Evolutionary conservation across 78 protist genomes (phyloP).

Genomic region (Monocercomonoides exilis): DNA sequence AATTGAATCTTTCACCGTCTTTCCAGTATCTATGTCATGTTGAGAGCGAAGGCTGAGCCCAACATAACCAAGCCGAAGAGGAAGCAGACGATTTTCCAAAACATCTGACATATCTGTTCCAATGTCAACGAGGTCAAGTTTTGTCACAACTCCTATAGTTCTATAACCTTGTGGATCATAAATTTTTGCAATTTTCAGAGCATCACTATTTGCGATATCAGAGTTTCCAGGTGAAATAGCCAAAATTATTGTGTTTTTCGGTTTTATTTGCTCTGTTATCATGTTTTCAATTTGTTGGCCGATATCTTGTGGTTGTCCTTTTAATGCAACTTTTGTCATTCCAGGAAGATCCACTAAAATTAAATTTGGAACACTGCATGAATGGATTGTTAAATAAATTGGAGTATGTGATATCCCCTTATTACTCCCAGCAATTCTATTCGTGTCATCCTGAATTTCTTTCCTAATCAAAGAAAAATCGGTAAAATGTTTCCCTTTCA

Average conservation of each 20-base stretch:
- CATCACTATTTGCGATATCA: conserved; percentile 37
- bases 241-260: conserved; percentile 10
- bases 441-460: conserved; percentile 7
- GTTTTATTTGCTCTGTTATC: conserved; percentile 15
- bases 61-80: conserved; percentile 13
- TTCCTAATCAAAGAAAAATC: conserved; percentile 7
- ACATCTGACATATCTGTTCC: conserved; percentile 31
- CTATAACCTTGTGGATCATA: conserved; percentile 34
- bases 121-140: conserved; percentile 44
- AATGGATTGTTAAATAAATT: background rate
- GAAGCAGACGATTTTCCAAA: conserved; percentile 15
- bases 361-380: background rate
- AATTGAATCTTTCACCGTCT: too few relatives aligned
- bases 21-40: too few relatives aligned
- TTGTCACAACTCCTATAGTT: conserved; percentile 44
- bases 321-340: conserved; percentile 16
- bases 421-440: background rate
- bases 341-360: conserved; percentile 16
- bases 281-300: conserved; percentile 19
- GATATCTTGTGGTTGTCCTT: conserved; percentile 35
- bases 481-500: background rate
- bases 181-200: conserved; percentile 21
- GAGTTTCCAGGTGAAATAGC: conserved; percentile 41
- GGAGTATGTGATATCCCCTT: background rate
- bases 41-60: conserved; percentile 41